Evolutionary conservation across 306 rosid species (phyloP).

Genomic region (Cercis canadensis): DNA sequence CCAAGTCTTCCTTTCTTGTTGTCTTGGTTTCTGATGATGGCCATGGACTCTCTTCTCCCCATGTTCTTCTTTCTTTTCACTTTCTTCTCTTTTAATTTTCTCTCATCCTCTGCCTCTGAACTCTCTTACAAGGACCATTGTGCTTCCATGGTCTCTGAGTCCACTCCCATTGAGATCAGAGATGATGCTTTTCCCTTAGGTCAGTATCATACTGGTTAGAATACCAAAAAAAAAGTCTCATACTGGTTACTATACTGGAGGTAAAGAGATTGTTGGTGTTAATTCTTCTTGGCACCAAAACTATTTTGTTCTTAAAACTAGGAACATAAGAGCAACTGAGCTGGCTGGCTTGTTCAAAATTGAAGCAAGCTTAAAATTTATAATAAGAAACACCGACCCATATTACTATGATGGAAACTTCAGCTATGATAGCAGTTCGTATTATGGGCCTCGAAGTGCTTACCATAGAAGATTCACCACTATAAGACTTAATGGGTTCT

Average conservation of each 20-base stretch:
- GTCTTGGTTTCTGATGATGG: too few relatives aligned
- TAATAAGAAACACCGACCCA: constrained; percentile 5
- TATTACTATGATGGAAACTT: constrained; percentile 28
- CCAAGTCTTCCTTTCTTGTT: too few relatives aligned
- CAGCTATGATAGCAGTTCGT: background rate
- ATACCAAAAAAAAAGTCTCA: too few relatives aligned
- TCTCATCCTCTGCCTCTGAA: constrained; percentile 34
- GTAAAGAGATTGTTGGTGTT: background rate
- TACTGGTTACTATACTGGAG: constrained; percentile 48
- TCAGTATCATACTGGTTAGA: background rate
- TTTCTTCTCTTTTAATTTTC: constrained; percentile 22
- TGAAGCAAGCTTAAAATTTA: constrained; percentile 30
- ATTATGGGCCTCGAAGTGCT: background rate
- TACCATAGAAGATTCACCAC: background rate
- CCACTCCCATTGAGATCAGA: background rate
- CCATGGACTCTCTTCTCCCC: constrained; percentile 43
- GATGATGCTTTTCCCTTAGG: constrained; percentile 6
- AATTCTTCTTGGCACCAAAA: background rate
- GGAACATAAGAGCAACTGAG: constrained; percentile 31
- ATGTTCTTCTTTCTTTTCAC: constrained; percentile 30
- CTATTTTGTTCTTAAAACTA: constrained; percentile 17
- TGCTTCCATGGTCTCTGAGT: constrained; percentile 41
- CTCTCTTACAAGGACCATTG: constrained; percentile 49
- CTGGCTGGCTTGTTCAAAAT: constrained; percentile 41
- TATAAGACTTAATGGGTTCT: constrained; percentile 55